phyloP scores from a whole-genome alignment of 2,329 filamentous ascomycete species.

The Colletotrichum theobromicola region DNA sequence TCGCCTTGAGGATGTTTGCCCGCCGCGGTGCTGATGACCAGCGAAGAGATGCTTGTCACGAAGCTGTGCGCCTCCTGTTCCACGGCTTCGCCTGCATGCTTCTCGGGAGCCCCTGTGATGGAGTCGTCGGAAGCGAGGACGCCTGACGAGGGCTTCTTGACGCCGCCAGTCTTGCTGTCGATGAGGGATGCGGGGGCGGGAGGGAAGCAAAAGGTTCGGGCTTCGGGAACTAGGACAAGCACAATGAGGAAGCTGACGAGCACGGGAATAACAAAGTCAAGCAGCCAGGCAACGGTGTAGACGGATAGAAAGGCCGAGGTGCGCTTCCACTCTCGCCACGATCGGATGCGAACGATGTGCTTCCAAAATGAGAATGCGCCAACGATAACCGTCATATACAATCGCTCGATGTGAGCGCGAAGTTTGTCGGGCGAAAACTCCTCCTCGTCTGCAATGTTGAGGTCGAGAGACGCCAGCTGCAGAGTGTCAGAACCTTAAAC shows the following conservation, averaged over 20 bases:
- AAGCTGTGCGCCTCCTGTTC: slow-evolving; percentile 85
- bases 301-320: slow-evolving; percentile 67
- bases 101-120: slow-evolving; percentile 81
- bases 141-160: slow-evolving; percentile 79
- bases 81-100: slow-evolving; percentile 82
- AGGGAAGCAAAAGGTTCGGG: slow-evolving; percentile 72
- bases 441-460: slow-evolving; percentile 82
- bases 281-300: slow-evolving; percentile 69
- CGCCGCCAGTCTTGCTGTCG: slow-evolving; percentile 69
- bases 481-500: neutral
- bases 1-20: slow-evolving; percentile 77
- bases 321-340: slow-evolving; percentile 76
- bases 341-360: slow-evolving; percentile 77
- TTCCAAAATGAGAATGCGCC: slow-evolving; percentile 71
- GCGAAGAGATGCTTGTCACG: slow-evolving; percentile 70
- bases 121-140: slow-evolving; percentile 79
- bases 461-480: slow-evolving; percentile 70
- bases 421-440: slow-evolving; percentile 87
- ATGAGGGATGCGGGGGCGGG: slow-evolving; percentile 79
- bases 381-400: slow-evolving; percentile 82
- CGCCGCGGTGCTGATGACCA: slow-evolving; percentile 76
- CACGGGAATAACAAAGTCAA: slow-evolving; percentile 73
- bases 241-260: slow-evolving; percentile 64
- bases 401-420: slow-evolving; percentile 75
- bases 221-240: slow-evolving; percentile 69